These are phyloP conservation scores for Claviceps arundinis DNA, from an alignment of 2,329 filamentous ascomycete genomes.

Conservation along the genomic window DNA sequence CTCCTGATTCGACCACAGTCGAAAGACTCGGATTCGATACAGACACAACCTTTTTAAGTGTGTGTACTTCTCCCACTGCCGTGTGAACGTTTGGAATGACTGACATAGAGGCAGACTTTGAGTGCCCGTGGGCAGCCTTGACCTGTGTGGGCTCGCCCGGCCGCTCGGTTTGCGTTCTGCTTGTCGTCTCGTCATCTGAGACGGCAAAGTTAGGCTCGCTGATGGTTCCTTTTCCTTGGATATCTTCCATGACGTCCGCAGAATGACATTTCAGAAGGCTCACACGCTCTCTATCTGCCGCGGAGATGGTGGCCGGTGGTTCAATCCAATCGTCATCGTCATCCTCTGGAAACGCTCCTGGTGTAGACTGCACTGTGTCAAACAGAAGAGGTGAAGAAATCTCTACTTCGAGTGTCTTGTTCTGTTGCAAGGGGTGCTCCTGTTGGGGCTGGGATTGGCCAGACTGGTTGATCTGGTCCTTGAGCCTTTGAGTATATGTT, in stretches of 20 bases:
- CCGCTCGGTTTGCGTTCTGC: background rate
- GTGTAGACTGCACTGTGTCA: slow-evolving; percentile 29
- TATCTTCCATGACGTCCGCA: slow-evolving; percentile 46
- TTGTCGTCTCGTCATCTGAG: slow-evolving; percentile 3
- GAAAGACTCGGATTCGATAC: slow-evolving; percentile 41
- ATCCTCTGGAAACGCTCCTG: slow-evolving; percentile 48
- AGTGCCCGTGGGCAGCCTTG: slow-evolving; percentile 3
- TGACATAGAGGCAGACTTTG: slow-evolving; percentile 37
- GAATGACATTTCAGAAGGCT: slow-evolving; percentile 47
- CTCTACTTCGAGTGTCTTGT: slow-evolving; percentile 18
- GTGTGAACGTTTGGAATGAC: slow-evolving; percentile 25
- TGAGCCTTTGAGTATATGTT: slow-evolving; percentile 83
- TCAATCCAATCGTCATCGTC: slow-evolving; percentile 53
- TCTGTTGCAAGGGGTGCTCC: slow-evolving; percentile 22
- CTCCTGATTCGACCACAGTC: slow-evolving; percentile 31
- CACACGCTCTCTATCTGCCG: slow-evolving; percentile 27
- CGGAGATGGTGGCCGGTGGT: slow-evolving; percentile 26
- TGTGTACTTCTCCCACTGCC: slow-evolving; percentile 10
- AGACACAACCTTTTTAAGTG: slow-evolving; percentile 47
- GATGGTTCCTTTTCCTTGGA: slow-evolving; percentile 34
- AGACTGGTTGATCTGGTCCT: slow-evolving; percentile 76
- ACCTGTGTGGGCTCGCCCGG: slow-evolving; percentile 1
- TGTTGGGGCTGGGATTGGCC: slow-evolving; percentile 42
- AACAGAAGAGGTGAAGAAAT: slow-evolving; percentile 16
- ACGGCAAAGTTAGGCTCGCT: slow-evolving; percentile 26